Percentiles rank a stretch among this genome's conserved stretches.
Evolutionary conservation across 139 green algal species (phyloP).

Genomic region (Coelastrella sp.): DNA sequence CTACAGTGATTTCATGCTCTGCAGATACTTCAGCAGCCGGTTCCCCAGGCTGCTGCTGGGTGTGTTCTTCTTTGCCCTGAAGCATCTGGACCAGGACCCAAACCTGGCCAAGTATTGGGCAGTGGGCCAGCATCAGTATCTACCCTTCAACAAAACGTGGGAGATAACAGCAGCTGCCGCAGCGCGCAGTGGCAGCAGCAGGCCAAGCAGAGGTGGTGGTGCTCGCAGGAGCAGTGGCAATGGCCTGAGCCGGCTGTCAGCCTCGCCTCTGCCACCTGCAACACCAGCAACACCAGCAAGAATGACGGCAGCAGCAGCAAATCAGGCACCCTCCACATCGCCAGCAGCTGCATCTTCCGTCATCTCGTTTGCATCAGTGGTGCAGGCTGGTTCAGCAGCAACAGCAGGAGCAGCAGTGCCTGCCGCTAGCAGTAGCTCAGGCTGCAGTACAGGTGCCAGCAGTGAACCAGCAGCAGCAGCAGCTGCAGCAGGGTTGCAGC

Average conservation of each 20-base stretch:
- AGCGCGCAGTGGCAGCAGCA: conserved; percentile 2
- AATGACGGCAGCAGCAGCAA: background rate
- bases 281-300: background rate
- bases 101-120: conserved; percentile 75
- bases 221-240: conserved; percentile 10
- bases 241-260: conserved; percentile 15
- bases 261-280: background rate
- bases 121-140: background rate
- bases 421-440: background rate
- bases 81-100: conserved; percentile 66
- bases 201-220: background rate
- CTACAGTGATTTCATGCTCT: background rate
- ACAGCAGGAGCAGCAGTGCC: conserved; percentile 3
- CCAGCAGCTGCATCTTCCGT: background rate
- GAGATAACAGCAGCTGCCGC: conserved; percentile 35
- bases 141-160: conserved; percentile 44
- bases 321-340: background rate
- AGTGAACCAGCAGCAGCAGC: background rate
- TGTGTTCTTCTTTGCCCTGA: conserved; percentile 83
- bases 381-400: background rate
- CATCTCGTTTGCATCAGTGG: background rate
- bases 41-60: conserved; percentile 91
- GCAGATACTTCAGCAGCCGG: conserved; percentile 82
- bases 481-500: background rate
- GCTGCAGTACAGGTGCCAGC: background rate